Conservation (phyloP, 1,139 yeast species). For the Pichia sp. region DNA sequence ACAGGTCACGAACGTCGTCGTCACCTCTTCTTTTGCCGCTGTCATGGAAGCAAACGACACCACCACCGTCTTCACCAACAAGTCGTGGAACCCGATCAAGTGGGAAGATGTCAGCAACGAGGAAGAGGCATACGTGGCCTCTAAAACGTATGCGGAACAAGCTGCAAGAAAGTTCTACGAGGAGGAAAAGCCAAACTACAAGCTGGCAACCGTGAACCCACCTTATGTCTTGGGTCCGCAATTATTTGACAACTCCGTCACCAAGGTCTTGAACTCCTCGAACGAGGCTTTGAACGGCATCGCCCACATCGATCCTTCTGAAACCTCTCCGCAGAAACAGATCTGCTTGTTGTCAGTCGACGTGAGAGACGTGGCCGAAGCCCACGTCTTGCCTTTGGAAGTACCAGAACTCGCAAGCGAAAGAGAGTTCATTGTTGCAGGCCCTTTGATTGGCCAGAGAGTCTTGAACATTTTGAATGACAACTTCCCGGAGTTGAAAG, state of each 20-base stretch:
- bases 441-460: constrained; percentile 36
- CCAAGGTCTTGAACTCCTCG: constrained; percentile 34
- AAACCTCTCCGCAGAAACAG: constrained; percentile 18
- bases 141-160: constrained; percentile 49
- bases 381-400: constrained; percentile 39
- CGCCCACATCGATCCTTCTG: constrained; percentile 26
- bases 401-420: constrained; percentile 33
- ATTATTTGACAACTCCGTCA: constrained; percentile 32
- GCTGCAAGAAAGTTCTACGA: constrained; percentile 52
- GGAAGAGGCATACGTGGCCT: constrained; percentile 41
- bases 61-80: constrained; percentile 28
- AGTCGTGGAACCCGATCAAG: constrained; percentile 39
- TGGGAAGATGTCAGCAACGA: constrained; percentile 35
- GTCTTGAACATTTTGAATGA: constrained; percentile 36
- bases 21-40: constrained; percentile 56
- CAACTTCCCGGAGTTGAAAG: constrained; percentile 37
- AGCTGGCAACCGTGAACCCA: constrained; percentile 44
- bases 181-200: constrained; percentile 37
- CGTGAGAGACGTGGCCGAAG: constrained; percentile 42
- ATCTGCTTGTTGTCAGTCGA: constrained; percentile 34
- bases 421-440: constrained; percentile 39
- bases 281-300: constrained; percentile 33
- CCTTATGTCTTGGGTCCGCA: constrained; percentile 50
- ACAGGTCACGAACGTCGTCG: constrained; percentile 47
- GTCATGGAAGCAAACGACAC: constrained; percentile 24